Percentiles rank a stretch among this genome's conserved stretches.
Conservation (phyloP, 441 rosid species). For the Populus tomentosa region DNA sequence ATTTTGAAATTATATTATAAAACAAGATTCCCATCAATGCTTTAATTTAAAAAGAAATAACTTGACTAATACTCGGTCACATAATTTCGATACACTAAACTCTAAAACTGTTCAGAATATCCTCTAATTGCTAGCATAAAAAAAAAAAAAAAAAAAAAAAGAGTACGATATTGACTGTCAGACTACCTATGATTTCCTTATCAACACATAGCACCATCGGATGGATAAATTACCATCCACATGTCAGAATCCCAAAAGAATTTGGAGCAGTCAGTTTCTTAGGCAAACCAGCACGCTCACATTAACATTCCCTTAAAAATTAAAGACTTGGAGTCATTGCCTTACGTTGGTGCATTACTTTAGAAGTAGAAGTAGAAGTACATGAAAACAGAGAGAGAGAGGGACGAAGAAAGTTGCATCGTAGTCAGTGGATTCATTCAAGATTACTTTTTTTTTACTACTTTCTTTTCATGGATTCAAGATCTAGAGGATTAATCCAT, state of each 20-base stretch:
- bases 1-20: too few relatives aligned
- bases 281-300: conserved; percentile 14
- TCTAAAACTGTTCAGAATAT: too few relatives aligned
- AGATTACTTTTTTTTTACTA: neutral
- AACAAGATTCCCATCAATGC: too few relatives aligned
- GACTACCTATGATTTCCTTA: too few relatives aligned
- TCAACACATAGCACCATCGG: too few relatives aligned
- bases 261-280: neutral
- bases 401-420: neutral
- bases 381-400: neutral
- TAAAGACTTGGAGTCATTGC: conserved; percentile 9
- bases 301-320: neutral
- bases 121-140: too few relatives aligned
- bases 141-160: too few relatives aligned
- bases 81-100: too few relatives aligned
- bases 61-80: too few relatives aligned
- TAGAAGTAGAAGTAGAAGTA: neutral
- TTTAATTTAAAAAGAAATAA: too few relatives aligned
- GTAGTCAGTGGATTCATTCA: neutral
- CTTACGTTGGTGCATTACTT: neutral
- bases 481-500: conserved; percentile 1
- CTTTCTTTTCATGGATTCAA: conserved; percentile 1
- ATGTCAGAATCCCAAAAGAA: neutral
- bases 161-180: too few relatives aligned
- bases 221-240: neutral